These are phyloP conservation scores for Nannizziopsis arthrosporioides DNA, from an alignment of 2,329 filamentous ascomycete species.

Conservation along the genomic window DNA sequence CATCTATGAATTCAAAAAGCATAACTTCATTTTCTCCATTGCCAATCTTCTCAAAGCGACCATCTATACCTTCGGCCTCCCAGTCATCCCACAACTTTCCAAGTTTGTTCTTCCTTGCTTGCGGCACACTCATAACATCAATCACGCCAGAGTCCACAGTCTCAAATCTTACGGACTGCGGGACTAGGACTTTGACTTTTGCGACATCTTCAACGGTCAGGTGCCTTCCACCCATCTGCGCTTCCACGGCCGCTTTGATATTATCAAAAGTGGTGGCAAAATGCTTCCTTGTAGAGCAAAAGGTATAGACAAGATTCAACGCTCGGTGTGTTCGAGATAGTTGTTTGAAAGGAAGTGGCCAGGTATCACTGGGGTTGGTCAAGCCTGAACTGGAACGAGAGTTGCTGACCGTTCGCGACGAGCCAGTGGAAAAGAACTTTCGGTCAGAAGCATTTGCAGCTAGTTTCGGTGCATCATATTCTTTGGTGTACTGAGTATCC, in stretches of 20 bases:
- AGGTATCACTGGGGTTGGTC: constrained; percentile 32
- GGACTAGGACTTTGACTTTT: constrained; percentile 64
- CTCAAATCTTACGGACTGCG: constrained; percentile 65
- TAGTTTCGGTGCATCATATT: not conserved
- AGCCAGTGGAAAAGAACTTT: constrained; percentile 5
- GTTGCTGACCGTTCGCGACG: constrained; percentile 8
- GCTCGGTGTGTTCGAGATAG: constrained; percentile 70
- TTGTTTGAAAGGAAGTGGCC: constrained; percentile 63
- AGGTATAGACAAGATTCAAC: constrained; percentile 85
- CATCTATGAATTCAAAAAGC: constrained; percentile 86
- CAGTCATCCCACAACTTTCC: constrained; percentile 42
- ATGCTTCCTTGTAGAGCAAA: constrained; percentile 86
- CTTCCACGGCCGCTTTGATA: constrained; percentile 72
- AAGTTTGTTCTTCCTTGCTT: constrained; percentile 7
- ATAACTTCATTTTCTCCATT: constrained; percentile 53
- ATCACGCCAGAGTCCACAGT: constrained; percentile 79
- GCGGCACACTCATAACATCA: constrained; percentile 58
- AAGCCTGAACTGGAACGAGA: constrained; percentile 16
- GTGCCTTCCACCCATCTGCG: constrained; percentile 56
- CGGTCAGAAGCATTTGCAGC: not conserved
- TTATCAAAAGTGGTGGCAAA: constrained; percentile 85
- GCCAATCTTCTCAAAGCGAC: constrained; percentile 23
- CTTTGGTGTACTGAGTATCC: not conserved
- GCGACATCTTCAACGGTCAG: constrained; percentile 69
- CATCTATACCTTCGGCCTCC: constrained; percentile 42